phyloP scores from a whole-genome alignment of 192 early-diverging fungal species.

The Backusella psychrophila region DNA sequence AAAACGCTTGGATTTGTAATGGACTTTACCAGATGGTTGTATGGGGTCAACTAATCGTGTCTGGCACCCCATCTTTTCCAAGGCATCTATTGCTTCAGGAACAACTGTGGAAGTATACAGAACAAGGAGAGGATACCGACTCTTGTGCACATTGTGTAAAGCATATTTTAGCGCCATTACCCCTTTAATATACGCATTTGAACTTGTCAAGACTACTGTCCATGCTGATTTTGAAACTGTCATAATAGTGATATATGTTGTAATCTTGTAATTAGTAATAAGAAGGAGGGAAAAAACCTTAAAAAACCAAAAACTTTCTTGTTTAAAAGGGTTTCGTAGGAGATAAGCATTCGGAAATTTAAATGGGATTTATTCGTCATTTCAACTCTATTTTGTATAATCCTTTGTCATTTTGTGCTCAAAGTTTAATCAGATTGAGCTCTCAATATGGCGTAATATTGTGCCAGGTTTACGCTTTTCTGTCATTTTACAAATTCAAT shows the following conservation, averaged over 20 bases:
- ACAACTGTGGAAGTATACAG: slow-evolving; percentile 25
- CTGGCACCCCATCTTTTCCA: slow-evolving; percentile 11
- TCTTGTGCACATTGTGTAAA: slow-evolving; percentile 11
- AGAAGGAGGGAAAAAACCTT: not conserved
- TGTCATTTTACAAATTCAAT: not conserved
- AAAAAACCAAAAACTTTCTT: not conserved
- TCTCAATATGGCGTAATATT: not conserved
- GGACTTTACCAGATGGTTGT: slow-evolving; percentile 5
- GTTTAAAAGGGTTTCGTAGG: not conserved
- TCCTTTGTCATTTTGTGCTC: not conserved
- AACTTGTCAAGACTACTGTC: slow-evolving; percentile 19
- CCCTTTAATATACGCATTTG: slow-evolving; percentile 24
- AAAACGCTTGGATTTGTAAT: slow-evolving; percentile 30
- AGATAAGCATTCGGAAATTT: not conserved
- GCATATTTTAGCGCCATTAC: slow-evolving; percentile 12
- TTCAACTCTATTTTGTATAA: not conserved
- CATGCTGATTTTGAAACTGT: slow-evolving; percentile 13
- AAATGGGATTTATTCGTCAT: not conserved
- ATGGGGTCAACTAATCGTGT: slow-evolving; percentile 20
- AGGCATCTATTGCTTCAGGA: not conserved
- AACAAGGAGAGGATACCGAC: slow-evolving; percentile 34
- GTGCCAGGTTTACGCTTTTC: not conserved
- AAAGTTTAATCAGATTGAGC: not conserved
- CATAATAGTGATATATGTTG: not conserved
- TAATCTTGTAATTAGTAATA: not conserved